A percentile compares a stretch with the other conserved stretches of the same genome.
Evolutionary conservation across 805 yeast genomes (phyloP).

Genomic region (Hanseniaspora vineae): DNA sequence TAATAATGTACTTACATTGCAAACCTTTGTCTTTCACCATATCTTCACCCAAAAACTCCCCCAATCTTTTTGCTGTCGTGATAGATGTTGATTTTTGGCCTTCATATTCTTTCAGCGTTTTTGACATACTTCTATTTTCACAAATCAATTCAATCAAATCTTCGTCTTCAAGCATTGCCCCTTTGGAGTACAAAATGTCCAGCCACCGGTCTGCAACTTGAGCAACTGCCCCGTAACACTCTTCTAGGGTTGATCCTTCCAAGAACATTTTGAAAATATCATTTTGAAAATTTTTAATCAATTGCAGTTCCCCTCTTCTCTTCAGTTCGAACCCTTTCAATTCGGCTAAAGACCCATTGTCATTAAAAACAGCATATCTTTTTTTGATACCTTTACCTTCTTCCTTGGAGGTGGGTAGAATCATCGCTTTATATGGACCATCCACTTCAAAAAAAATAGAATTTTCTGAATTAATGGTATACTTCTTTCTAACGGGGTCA

Average conservation of each 20-base stretch:
- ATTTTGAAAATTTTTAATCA: constrained; percentile 89
- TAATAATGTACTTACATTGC: constrained; percentile 87
- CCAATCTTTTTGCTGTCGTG: constrained; percentile 85
- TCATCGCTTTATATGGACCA: constrained; percentile 97
- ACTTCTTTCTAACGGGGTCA: constrained; percentile 54
- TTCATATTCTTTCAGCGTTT: constrained; percentile 78
- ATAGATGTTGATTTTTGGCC: constrained; percentile 88
- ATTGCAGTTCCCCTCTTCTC: constrained; percentile 88
- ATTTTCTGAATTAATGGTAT: constrained; percentile 74
- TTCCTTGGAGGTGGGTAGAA: constrained; percentile 91
- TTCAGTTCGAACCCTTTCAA: constrained; percentile 93
- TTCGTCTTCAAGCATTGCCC: constrained; percentile 79
- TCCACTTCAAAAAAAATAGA: constrained; percentile 96
- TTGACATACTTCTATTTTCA: constrained; percentile 92
- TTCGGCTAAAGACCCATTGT: constrained; percentile 89
- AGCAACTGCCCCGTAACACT: constrained; percentile 83
- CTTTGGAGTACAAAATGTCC: constrained; percentile 81
- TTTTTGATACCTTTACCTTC: constrained; percentile 95
- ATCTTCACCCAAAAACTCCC: constrained; percentile 89
- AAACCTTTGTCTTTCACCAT: constrained; percentile 95
- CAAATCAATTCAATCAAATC: constrained; percentile 91
- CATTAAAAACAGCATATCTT: constrained; percentile 92
- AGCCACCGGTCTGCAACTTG: constrained; percentile 91
- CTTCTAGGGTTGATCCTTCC: constrained; percentile 67
- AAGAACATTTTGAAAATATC: constrained; percentile 86